Base-by-base conservation (phyloP, 495 filamentous ascomycete genomes). In the Penicillium alfredii region DNA sequence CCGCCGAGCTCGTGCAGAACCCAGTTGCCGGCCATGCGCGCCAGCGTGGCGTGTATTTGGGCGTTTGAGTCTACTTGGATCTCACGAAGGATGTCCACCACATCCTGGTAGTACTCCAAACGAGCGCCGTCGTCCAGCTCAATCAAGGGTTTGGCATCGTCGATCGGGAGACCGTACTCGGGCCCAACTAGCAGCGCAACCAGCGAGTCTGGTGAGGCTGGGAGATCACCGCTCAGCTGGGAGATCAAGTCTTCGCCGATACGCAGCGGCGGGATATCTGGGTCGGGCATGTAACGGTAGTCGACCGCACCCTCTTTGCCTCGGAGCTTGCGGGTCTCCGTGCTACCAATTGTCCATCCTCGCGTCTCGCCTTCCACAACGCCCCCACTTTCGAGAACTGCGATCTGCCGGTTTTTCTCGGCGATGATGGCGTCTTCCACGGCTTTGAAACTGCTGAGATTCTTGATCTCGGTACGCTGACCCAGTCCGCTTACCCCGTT, bases 201-300 rank as follows among this genome's bases (percentile, higher is more conserved):
- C 8, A 84, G 71, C 20, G 76, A 63, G 42, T 95, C 88, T 0
- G 89, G 86, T 9, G 84, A 57, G 8, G 64, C 56, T 0, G 86
- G 87, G 26, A 93, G 63, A 0, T 60, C 77, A 3, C 61, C 43
- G 6, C 51, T 58, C 7, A 97, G 65, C 42, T 78, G 61, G 7
- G 69, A 50, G 11, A 95, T 61, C 4, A 96, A 65, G 28, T 84
- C 80, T 25, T 73, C 45, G 8, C 77, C 81, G 44, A 99, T 81
- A 3, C 86, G 51, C 7, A 99, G 67, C 0, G 93, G 86, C 0
- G 73, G 74, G 7, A 99, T 64, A 58, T 99, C 92, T 2, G 92
- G 87, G 56, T 99, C 92, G 1, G 92, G 92, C 93, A 98, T 97
- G 57, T 97, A 98, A 28, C 92, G 73, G 55, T 98, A 98, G 49